A percentile compares a stretch with the other conserved stretches of the same genome.
Conservation (phyloP, 441 rosid genomes). For the Rhodomyrtus psidioides region DNA sequence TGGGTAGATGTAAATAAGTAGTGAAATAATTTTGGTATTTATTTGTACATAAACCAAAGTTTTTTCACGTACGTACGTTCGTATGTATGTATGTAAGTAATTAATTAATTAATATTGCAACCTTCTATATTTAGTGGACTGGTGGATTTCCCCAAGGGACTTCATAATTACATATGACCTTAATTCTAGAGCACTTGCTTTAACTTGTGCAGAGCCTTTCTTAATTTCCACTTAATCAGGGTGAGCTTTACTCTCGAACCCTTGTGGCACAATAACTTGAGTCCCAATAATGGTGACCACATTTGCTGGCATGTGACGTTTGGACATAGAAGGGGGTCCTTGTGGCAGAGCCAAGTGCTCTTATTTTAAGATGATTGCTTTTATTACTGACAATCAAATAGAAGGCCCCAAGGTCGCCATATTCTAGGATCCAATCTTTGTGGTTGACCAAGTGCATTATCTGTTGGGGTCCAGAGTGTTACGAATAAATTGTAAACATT, state of each 20-base stretch:
- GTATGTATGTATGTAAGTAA: too few relatives aligned
- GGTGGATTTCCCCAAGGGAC: neutral
- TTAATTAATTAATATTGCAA: neutral
- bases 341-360: conserved; percentile 3
- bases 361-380: neutral
- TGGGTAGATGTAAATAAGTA: neutral
- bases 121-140: neutral
- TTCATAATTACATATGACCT: neutral
- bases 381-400: neutral
- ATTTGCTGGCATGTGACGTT: conserved; percentile 8
- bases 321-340: neutral
- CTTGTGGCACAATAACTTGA: neutral
- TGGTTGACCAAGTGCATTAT: neutral
- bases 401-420: neutral
- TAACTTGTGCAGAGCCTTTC: neutral
- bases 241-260: neutral
- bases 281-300: conserved; percentile 16
- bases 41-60: neutral
- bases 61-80: too few relatives aligned
- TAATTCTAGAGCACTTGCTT: neutral
- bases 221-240: neutral
- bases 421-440: neutral
- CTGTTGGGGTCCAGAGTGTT: neutral
- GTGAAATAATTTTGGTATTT: neutral
- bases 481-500: neutral